phyloP scores from a whole-genome alignment of 2,329 filamentous ascomycete genomes.

The Penicillium sp. region DNA sequence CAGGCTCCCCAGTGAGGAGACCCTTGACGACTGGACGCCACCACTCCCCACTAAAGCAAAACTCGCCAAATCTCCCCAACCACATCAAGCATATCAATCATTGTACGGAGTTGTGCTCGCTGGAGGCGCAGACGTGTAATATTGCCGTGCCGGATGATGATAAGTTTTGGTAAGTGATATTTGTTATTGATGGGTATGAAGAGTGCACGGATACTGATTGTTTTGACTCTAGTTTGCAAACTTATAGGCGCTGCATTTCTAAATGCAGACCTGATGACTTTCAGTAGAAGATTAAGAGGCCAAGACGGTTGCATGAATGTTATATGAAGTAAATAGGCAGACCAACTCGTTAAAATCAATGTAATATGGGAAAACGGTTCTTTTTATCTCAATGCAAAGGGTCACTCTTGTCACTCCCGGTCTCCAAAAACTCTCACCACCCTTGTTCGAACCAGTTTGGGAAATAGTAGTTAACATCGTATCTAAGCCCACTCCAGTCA shows the following conservation, averaged over 20 bases:
- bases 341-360: background rate
- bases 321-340: background rate
- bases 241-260: conserved; percentile 25
- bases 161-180: conserved; percentile 30
- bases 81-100: conserved; percentile 22
- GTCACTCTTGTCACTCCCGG: too few relatives aligned
- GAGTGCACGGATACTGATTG: too few relatives aligned
- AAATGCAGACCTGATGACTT: conserved; percentile 24
- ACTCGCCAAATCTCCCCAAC: conserved; percentile 4
- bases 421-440: too few relatives aligned
- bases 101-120: conserved; percentile 32
- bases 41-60: background rate
- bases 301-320: background rate
- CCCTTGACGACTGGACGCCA: conserved; percentile 19
- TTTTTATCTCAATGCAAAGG: background rate
- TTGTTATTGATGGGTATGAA: too few relatives aligned
- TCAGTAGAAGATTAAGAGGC: background rate
- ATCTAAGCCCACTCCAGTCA: too few relatives aligned
- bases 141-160: conserved; percentile 33
- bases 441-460: too few relatives aligned
- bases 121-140: conserved; percentile 31
- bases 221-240: conserved; percentile 19
- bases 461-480: too few relatives aligned
- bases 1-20: conserved; percentile 15
- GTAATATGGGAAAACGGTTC: background rate